A percentile compares a stretch with the other conserved stretches of the same genome.
phyloP scores from a whole-genome alignment of 495 filamentous ascomycete species.

The Xylaria longipes region DNA sequence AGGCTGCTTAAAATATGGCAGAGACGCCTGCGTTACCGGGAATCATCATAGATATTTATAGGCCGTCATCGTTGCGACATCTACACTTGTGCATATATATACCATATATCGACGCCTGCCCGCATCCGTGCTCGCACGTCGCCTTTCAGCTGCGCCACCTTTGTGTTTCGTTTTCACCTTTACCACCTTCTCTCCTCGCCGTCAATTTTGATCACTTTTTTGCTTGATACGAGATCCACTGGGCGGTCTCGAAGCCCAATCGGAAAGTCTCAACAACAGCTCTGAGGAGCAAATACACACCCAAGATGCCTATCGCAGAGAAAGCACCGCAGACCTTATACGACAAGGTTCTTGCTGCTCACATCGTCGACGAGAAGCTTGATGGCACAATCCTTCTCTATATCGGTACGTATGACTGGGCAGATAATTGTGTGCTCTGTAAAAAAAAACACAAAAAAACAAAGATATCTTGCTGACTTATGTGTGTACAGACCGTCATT shows the following conservation, averaged over 20 bases:
- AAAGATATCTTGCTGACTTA: conserved; percentile 29
- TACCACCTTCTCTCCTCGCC: not conserved
- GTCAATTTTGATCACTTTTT: not conserved
- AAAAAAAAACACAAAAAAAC: not conserved
- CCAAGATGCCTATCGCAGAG: conserved; percentile 80
- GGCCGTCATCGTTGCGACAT: not conserved
- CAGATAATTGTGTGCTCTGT: not conserved
- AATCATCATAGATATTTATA: not conserved
- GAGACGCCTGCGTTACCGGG: not conserved
- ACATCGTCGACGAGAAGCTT: conserved; percentile 91
- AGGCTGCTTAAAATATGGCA: not conserved
- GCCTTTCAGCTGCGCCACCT: conserved; percentile 4
- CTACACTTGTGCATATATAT: not conserved
- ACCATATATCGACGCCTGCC: not conserved
- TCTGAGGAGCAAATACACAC: conserved; percentile 3
- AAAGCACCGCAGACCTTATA: conserved; percentile 86
- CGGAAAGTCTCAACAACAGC: conserved; percentile 4
- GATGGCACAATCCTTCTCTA: conserved; percentile 93
- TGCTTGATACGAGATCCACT: not conserved
- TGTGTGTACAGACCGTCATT: conserved; percentile 73
- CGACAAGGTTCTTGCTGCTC: conserved; percentile 94
- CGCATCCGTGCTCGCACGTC: not conserved
- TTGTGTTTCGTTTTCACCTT: not conserved
- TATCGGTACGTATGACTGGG: conserved; percentile 66
- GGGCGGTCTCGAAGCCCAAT: not conserved